These are phyloP conservation scores for Tilletia setariae DNA, from an alignment of 1,284 basidiomycete genomes.

Conservation along the genomic window DNA sequence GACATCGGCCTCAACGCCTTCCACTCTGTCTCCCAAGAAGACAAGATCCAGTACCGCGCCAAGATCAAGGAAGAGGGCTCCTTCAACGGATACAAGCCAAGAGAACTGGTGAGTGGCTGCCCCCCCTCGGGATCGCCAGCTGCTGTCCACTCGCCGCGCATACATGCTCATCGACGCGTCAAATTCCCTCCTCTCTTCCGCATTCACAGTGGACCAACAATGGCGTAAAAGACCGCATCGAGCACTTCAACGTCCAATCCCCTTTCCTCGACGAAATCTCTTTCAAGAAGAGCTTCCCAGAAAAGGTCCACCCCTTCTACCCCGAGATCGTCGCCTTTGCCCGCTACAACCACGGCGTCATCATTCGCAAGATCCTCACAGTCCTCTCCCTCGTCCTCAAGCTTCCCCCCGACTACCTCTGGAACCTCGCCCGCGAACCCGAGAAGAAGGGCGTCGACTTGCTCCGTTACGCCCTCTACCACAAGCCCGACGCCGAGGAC, in stretches of 20 bases:
- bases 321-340: constrained; percentile 56
- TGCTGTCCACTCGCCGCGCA: too few relatives aligned
- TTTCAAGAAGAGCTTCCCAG: constrained; percentile 34
- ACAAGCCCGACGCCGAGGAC: constrained; percentile 53
- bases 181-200: too few relatives aligned
- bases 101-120: constrained; percentile 33
- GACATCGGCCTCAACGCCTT: constrained; percentile 52
- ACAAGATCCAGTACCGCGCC: constrained; percentile 47
- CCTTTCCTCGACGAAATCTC: constrained; percentile 41
- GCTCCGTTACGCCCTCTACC: constrained; percentile 57
- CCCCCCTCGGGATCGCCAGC: not conserved
- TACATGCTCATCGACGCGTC: too few relatives aligned
- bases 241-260: constrained; percentile 57
- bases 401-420: constrained; percentile 56
- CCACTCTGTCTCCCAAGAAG: constrained; percentile 36
- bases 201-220: constrained; percentile 54
- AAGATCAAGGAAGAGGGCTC: constrained; percentile 44
- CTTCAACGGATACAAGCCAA: constrained; percentile 57
- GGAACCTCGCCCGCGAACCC: constrained; percentile 56
- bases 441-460: constrained; percentile 56
- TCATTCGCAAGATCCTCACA: constrained; percentile 56
- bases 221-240: constrained; percentile 55
- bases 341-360: constrained; percentile 52
- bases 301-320: constrained; percentile 35
- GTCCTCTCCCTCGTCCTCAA: constrained; percentile 57